A percentile compares a stretch with the other conserved stretches of the same genome.
Evolutionary conservation across 2,329 filamentous ascomycete species (phyloP).

Genomic region (Pyrenochaeta sp.): DNA sequence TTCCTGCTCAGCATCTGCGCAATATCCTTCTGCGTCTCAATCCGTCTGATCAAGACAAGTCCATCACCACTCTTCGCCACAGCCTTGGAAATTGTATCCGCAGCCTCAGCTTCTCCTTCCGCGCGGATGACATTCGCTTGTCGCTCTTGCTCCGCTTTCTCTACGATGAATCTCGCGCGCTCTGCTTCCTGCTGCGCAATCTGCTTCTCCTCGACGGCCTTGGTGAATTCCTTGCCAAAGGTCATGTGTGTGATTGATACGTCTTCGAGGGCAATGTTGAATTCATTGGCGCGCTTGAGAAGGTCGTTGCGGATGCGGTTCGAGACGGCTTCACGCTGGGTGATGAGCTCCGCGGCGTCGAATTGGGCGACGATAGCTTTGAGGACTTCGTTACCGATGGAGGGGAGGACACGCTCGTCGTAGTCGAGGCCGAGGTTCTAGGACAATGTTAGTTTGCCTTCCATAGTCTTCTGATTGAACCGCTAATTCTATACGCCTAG

Average conservation of each 20-base stretch:
- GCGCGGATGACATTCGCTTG: slow-evolving; percentile 98
- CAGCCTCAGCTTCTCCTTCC: slow-evolving; percentile 96
- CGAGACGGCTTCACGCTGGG: slow-evolving; percentile 95
- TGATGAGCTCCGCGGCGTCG: slow-evolving; percentile 76
- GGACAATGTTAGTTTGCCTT: not conserved
- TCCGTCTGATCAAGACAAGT: slow-evolving; percentile 93
- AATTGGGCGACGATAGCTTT: slow-evolving; percentile 64
- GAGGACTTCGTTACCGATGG: slow-evolving; percentile 64
- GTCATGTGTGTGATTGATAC: slow-evolving; percentile 99
- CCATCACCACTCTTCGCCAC: slow-evolving; percentile 94
- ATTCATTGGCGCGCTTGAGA: slow-evolving; percentile 90
- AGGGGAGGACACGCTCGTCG: slow-evolving; percentile 72
- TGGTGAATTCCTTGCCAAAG: slow-evolving; percentile 98
- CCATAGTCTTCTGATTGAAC: not conserved
- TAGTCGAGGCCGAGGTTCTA: slow-evolving; percentile 98
- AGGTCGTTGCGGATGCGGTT: slow-evolving; percentile 94
- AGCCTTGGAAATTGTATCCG: slow-evolving; percentile 92
- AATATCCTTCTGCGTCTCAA: slow-evolving; percentile 96
- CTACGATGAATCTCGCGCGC: slow-evolving; percentile 95
- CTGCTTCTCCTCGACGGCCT: slow-evolving; percentile 99
- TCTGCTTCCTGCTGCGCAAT: slow-evolving; percentile 99
- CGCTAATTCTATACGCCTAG: not conserved
- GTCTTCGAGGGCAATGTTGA: slow-evolving; percentile 99
- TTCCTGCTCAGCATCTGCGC: slow-evolving; percentile 87
- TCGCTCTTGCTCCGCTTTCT: slow-evolving; percentile 97